phyloP scores from a whole-genome alignment of 495 filamentous ascomycete genomes.

The Annulohypoxylon nitens region DNA sequence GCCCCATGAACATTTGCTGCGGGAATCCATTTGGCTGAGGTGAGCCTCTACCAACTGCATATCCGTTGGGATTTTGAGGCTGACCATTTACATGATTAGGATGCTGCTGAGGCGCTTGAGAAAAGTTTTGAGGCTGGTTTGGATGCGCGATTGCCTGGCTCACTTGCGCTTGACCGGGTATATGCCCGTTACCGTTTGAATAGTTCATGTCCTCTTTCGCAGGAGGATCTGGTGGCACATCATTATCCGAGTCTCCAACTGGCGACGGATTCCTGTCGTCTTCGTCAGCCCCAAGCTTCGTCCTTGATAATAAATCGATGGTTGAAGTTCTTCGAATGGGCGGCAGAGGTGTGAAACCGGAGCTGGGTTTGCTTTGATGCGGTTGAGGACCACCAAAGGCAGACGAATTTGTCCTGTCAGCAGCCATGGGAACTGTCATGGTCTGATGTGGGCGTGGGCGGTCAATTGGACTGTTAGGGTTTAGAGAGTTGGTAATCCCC shows the following conservation, averaged over 20 bases:
- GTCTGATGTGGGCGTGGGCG: conserved; percentile 26
- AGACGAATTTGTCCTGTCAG: conserved; percentile 52
- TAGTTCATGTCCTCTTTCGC: conserved; percentile 32
- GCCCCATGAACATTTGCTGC: conserved; percentile 41
- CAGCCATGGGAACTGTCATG: conserved; percentile 52
- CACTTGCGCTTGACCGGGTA: conserved; percentile 29
- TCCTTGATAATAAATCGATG: conserved; percentile 57
- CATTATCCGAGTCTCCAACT: conserved; percentile 47
- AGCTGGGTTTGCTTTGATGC: conserved; percentile 25
- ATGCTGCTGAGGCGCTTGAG: conserved; percentile 42
- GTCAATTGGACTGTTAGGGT: conserved; percentile 18
- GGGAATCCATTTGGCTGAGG: conserved; percentile 40
- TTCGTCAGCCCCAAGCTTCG: conserved; percentile 41
- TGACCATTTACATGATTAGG: conserved; percentile 21
- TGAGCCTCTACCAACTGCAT: conserved; percentile 44
- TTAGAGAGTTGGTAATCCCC: conserved; percentile 29
- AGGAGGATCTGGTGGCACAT: conserved; percentile 36
- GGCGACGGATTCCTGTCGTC: conserved; percentile 45
- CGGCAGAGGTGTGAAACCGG: conserved; percentile 62
- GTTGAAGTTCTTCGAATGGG: conserved; percentile 67
- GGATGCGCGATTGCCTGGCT: conserved; percentile 7
- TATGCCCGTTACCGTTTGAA: conserved; percentile 44
- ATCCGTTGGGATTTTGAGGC: conserved; percentile 46
- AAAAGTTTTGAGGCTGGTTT: conserved; percentile 37
- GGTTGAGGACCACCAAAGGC: conserved; percentile 42